Evolutionary conservation across 441 rosid species (phyloP), one percentile per base, ranked within the genome.

Genomic region (Gossypium gossypioides): DNA sequence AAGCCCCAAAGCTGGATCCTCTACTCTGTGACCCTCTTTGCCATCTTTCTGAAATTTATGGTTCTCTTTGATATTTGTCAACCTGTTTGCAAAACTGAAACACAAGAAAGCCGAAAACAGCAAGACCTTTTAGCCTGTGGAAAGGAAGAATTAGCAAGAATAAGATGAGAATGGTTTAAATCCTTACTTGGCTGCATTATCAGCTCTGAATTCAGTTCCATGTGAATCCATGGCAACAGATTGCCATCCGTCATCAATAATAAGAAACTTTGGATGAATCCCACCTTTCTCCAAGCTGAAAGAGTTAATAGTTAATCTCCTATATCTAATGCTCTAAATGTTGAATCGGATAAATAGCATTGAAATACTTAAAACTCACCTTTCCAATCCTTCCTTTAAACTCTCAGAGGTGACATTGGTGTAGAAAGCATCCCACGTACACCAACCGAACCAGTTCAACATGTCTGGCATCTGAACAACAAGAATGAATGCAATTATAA

Each of bases 401-500:
- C 84, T 88, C 67, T 82, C 83, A 6, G 86, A 79, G 24, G 81
- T 82, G 56, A 88, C 88, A 19, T 86, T 81, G 12, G 87, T 86
- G 73, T 88, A 84, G 74, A 86, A 86, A 65, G 89, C 92, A 76
- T 88, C 90, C 89, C 92, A 88, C 22, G 90, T 86, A 61, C 88
- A 88, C 92, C 92, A 88, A 15, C 92, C 90, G 77, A 86, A 88
- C 89, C 89, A 86, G 69, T 88, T 86, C 76, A 88, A 76, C 85
- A 83, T 77, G 76, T 84, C 85, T 0, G 87, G 92, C 85, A 81
- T 85, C 87, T 85, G 74, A 72, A 65, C 44, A 70, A 56, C 2
- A 59, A 75, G 51, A 54, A 59, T 6, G 55, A 68, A 1, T 2
- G 18, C 66, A 21, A 37, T 21, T 54, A 69, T 16, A 56, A 16